Percentiles rank a stretch among this genome's conserved stretches.
These are phyloP conservation scores for Solanum gracilifrons DNA, from an alignment of 257 asterid species.

Conservation along the genomic window DNA sequence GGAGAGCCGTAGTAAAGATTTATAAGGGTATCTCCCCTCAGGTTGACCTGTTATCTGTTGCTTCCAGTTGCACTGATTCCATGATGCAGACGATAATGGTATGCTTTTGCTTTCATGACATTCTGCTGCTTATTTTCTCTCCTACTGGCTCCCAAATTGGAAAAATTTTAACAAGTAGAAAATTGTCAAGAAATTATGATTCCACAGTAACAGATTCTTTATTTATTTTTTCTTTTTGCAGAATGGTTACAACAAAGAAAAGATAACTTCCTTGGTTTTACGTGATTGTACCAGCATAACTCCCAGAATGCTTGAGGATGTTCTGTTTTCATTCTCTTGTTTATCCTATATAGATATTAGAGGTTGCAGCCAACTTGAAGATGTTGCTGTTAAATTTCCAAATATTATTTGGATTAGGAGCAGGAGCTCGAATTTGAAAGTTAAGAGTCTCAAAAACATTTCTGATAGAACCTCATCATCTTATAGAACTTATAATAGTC, in stretches of 20 bases:
- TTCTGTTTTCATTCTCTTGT: constrained; percentile 51
- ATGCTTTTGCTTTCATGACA: constrained; percentile 1
- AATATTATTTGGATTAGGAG: constrained; percentile 66
- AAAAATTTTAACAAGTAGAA: neutral
- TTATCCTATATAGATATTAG: constrained; percentile 73
- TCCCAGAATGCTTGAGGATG: constrained; percentile 62
- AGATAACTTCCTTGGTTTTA: constrained; percentile 56
- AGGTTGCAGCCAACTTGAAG: constrained; percentile 88
- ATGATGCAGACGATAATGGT: constrained; percentile 62
- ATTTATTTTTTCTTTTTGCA: constrained; percentile 25
- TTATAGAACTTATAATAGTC: constrained; percentile 12
- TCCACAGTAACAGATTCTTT: neutral
- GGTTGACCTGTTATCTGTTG: constrained; percentile 59
- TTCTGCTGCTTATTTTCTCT: neutral
- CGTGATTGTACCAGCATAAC: constrained; percentile 78
- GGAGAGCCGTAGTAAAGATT: constrained; percentile 58
- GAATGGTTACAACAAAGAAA: constrained; percentile 68
- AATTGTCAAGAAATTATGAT: neutral
- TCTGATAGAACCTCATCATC: constrained; percentile 37
- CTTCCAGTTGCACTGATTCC: constrained; percentile 55
- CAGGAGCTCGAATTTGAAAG: constrained; percentile 33
- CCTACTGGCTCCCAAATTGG: neutral
- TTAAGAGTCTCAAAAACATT: constrained; percentile 47
- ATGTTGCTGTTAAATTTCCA: constrained; percentile 66
- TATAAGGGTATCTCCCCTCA: constrained; percentile 61